Evolutionary conservation across 331 rosid species (phyloP).

Genomic region (Rhamnella rubrinervis): DNA sequence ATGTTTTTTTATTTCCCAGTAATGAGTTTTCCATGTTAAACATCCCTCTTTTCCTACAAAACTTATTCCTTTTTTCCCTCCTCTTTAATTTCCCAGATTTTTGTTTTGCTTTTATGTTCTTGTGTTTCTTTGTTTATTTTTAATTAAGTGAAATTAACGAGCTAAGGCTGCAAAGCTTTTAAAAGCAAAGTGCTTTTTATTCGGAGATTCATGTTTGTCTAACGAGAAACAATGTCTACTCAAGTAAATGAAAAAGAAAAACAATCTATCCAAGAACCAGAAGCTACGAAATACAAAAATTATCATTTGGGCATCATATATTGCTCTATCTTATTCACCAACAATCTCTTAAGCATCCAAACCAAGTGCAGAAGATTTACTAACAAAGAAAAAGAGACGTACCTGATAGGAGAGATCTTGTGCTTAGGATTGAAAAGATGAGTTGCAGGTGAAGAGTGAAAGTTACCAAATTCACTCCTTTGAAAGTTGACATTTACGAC

Average conservation of each 20-base stretch:
- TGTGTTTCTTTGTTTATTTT: too few relatives aligned
- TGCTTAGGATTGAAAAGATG: conserved; percentile 26
- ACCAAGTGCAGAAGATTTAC: background rate
- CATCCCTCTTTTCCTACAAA: background rate
- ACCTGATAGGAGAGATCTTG: conserved; percentile 53
- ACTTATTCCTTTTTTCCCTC: background rate
- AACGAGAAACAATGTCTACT: background rate
- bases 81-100: background rate
- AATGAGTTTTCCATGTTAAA: background rate
- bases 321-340: conserved; percentile 1
- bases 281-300: background rate
- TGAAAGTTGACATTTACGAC: conserved; percentile 26
- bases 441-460: conserved; percentile 26
- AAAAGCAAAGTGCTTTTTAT: background rate
- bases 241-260: background rate
- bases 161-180: background rate
- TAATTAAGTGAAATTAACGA: too few relatives aligned
- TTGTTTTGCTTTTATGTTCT: too few relatives aligned
- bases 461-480: conserved; percentile 21
- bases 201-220: background rate
- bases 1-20: background rate
- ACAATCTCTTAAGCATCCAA: background rate
- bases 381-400: conserved; percentile 1
- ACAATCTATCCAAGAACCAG: background rate
- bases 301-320: background rate